These are phyloP conservation scores for Brettanomyces sp. DNA, from an alignment of 805 yeast genomes.

Conservation along the genomic window DNA sequence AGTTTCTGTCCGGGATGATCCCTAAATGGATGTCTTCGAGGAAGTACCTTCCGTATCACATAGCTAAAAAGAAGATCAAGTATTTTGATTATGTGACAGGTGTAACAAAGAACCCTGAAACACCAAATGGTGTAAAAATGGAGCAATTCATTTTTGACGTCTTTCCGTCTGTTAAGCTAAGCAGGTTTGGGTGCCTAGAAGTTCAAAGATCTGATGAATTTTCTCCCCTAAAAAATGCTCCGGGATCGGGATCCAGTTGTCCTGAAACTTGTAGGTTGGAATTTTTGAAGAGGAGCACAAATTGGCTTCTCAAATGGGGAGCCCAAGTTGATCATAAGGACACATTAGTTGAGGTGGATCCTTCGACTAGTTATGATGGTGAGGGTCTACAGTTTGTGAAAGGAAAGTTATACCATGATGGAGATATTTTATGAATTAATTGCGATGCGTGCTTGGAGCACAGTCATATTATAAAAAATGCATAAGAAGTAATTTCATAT, in stretches of 20 bases:
- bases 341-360: slow-evolving; percentile 65
- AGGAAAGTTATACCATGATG: slow-evolving; percentile 31
- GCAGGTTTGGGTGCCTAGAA: slow-evolving; percentile 82
- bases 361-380: slow-evolving; percentile 64
- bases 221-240: slow-evolving; percentile 88
- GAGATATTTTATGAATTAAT: slow-evolving; percentile 5
- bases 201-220: slow-evolving; percentile 81
- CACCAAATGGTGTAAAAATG: slow-evolving; percentile 84
- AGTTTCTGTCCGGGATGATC: slow-evolving; percentile 49
- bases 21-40: slow-evolving; percentile 64
- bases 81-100: slow-evolving; percentile 40
- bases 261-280: slow-evolving; percentile 72
- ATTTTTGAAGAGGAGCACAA: slow-evolving; percentile 55
- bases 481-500: too few species aligned
- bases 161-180: slow-evolving; percentile 65
- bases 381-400: slow-evolving; percentile 54
- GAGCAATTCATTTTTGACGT: slow-evolving; percentile 98
- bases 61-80: slow-evolving; percentile 80
- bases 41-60: slow-evolving; percentile 77
- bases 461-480: too few species aligned
- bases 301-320: slow-evolving; percentile 70
- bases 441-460: too few species aligned
- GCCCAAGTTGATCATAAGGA: slow-evolving; percentile 40
- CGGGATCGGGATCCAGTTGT: slow-evolving; percentile 73
- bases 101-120: slow-evolving; percentile 47